Conservation (phyloP, 2,329 filamentous ascomycete genomes). For the Graphilbum ipis-grandicollis region DNA sequence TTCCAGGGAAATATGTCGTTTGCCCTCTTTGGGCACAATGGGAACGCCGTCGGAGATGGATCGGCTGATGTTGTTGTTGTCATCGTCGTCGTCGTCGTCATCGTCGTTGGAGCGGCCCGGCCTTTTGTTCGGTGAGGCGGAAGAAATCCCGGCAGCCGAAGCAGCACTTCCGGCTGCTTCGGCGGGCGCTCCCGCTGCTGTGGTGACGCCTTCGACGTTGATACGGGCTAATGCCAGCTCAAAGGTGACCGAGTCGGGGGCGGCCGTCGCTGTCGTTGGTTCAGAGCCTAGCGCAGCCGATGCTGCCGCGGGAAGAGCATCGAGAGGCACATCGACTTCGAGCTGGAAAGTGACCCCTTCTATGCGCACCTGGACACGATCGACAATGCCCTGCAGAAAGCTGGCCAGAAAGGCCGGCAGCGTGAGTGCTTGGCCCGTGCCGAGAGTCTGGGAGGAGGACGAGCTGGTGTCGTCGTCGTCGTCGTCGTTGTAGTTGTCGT, state of each 20-base stretch:
- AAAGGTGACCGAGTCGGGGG: constrained; percentile 34
- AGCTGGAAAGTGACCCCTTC: constrained; percentile 48
- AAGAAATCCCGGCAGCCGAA: not conserved
- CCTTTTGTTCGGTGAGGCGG: too few species aligned
- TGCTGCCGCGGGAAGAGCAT: constrained; percentile 13
- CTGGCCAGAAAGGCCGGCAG: constrained; percentile 53
- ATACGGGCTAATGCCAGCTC: constrained; percentile 48
- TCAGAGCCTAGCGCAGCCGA: not conserved
- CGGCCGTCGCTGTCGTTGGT: not conserved
- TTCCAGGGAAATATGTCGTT: constrained; percentile 45
- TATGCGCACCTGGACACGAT: constrained; percentile 51
- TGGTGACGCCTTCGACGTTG: constrained; percentile 49
- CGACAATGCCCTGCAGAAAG: constrained; percentile 57
- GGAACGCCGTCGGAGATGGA: constrained; percentile 10
- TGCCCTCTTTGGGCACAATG: constrained; percentile 39
- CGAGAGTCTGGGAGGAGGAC: constrained; percentile 19
- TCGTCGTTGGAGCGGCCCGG: constrained; percentile 11
- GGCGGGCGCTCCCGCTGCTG: constrained; percentile 4
- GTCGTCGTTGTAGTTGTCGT: constrained; percentile 10
- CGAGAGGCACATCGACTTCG: constrained; percentile 38
- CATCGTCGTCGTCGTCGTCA: constrained; percentile 5
- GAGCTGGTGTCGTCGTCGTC: constrained; percentile 35
- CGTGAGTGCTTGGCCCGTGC: constrained; percentile 54
- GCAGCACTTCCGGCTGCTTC: not conserved
- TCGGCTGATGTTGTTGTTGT: not conserved